Base-by-base conservation (phyloP, 208 protist genomes). In the Crithidia brevicula region DNA sequence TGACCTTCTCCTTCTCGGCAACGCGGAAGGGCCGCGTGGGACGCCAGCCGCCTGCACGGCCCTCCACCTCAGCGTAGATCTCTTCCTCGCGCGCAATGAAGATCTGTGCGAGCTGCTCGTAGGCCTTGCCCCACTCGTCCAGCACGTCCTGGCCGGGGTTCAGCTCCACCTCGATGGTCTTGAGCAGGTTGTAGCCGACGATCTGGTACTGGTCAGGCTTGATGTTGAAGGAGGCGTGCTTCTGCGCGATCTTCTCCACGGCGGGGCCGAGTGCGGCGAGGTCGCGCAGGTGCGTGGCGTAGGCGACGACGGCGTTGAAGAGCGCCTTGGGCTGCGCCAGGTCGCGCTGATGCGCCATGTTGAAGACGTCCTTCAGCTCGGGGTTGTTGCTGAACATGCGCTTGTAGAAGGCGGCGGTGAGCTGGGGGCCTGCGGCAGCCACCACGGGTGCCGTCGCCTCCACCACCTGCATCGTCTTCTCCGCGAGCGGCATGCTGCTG, bases 291-390 rank as follows among this genome's bases (percentile, higher is more conserved):
- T 82, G 62, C 46, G 73, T 72, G 28, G 77, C 77, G 70, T 82
- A 82, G 51, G 65, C 77, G 9, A 77, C 77, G 22, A 82, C 60
- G n/a, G 77, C 57, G 63, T 82, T 73, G 57, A 82, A 82, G 45
- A 82, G 77, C 28, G 77, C 77, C 64, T 70, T 71, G 25, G 77
- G 77, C 77, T 82, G 77, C 40, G 57, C 49, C 5, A 82, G 58
- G 58, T 70, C 53, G 38, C 42, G 57, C 70, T 82, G 77, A 47
- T 82, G 77, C 46, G 77, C 69, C 40, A 77, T 70, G 67, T 77
- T 82, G 71, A 82, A 82, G 50, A 82, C 40, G 50, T 82, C 71
- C 54, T 82, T 82, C 56, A 82, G 57, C 77, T 82, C 77, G 10
- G 69, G 68, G 65, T 82, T 68, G 77, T 68, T 57, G 38, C 6